A percentile compares a stretch with the other conserved stretches of the same genome.
phyloP scores from a whole-genome alignment of 2,329 filamentous ascomycete species.

The Boeremia exigua region DNA sequence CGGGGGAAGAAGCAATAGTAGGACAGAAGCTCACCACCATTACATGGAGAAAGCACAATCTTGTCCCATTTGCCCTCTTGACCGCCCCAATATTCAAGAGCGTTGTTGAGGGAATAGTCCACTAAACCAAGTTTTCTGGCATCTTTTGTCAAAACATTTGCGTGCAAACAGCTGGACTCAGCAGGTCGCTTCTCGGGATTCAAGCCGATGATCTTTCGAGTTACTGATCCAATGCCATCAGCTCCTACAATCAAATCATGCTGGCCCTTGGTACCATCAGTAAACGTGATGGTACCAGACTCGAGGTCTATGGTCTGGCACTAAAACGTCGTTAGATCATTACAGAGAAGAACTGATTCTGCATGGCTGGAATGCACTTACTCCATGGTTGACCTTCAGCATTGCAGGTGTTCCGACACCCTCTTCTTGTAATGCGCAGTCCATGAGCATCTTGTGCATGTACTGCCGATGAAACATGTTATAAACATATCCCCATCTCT shows the following conservation, averaged over 20 bases:
- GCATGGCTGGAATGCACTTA: constrained; percentile 50
- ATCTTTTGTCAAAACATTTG: constrained; percentile 68
- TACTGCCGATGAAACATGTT: constrained; percentile 74
- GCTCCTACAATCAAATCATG: constrained; percentile 69
- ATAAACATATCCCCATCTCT: constrained; percentile 66
- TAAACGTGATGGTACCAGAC: constrained; percentile 45
- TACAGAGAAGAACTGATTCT: not conserved
- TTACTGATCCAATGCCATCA: constrained; percentile 70
- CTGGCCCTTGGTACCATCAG: constrained; percentile 55
- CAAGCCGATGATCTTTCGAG: constrained; percentile 66
- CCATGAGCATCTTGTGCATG: constrained; percentile 72
- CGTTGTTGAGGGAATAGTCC: constrained; percentile 66
- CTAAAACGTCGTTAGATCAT: not conserved
- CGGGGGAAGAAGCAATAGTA: constrained; percentile 75
- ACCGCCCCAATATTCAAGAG: constrained; percentile 74
- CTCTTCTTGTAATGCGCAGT: constrained; percentile 59
- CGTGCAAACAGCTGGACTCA: constrained; percentile 67
- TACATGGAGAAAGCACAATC: constrained; percentile 73
- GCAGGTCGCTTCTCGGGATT: constrained; percentile 64
- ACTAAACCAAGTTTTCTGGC: constrained; percentile 65
- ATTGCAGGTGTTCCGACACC: constrained; percentile 61
- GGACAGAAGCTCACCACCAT: constrained; percentile 67
- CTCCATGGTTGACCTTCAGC: constrained; percentile 62
- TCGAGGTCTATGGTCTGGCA: constrained; percentile 31
- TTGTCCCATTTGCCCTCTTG: constrained; percentile 68